These are phyloP conservation scores for Papiliotrema nemorosa DNA, from an alignment of 1,284 basidiomycete species.

Conservation along the genomic window DNA sequence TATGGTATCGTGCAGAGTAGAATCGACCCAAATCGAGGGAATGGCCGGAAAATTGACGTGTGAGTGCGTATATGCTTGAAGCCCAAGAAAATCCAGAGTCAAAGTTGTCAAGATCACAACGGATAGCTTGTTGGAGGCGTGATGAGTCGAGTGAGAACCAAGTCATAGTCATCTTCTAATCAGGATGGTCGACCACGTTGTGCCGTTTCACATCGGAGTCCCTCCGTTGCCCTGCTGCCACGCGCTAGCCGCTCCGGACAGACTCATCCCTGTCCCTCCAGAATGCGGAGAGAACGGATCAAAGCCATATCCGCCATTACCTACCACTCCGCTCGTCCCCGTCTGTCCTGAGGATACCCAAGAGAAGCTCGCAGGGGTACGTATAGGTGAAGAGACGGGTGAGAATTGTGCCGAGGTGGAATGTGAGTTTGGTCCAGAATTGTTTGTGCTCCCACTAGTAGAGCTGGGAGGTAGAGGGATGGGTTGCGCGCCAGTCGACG, in stretches of 20 bases:
- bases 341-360: constrained; percentile 26
- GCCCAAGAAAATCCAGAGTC: too few relatives aligned
- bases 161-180: too few relatives aligned
- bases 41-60: too few relatives aligned
- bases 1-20: too few relatives aligned
- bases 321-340: background rate
- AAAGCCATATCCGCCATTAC: constrained; percentile 13
- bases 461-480: constrained; percentile 2
- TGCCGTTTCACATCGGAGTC: background rate
- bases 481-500: background rate
- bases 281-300: constrained; percentile 3
- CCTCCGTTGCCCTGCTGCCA: constrained; percentile 3
- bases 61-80: too few relatives aligned
- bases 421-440: background rate
- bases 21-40: too few relatives aligned
- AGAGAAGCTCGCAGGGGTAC: constrained; percentile 34
- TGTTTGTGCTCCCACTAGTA: background rate
- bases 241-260: constrained; percentile 1
- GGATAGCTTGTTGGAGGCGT: too few relatives aligned
- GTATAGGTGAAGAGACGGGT: constrained; percentile 38
- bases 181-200: too few relatives aligned
- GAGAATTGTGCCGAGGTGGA: constrained; percentile 22
- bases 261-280: constrained; percentile 3
- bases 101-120: too few relatives aligned
- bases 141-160: too few relatives aligned